Conservation (phyloP, 192 early-diverging fungal species). For the Backusella parvicylindrica region DNA sequence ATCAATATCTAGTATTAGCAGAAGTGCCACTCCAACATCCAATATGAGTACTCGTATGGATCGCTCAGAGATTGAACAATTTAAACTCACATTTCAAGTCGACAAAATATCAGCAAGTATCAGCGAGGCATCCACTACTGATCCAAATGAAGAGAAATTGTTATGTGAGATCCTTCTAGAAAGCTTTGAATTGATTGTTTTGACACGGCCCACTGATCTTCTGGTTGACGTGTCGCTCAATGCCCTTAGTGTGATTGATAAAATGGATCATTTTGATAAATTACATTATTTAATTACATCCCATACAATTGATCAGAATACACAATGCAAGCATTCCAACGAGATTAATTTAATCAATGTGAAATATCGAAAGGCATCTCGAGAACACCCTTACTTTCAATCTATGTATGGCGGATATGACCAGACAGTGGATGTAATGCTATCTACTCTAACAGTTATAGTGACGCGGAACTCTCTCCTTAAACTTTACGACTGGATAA, state of each 20-base stretch:
- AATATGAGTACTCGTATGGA: not conserved
- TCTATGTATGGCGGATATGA: constrained; percentile 59
- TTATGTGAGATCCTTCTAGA: constrained; percentile 67
- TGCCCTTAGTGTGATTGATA: constrained; percentile 73
- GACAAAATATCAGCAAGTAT: constrained; percentile 61
- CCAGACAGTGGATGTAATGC: constrained; percentile 64
- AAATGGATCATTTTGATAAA: constrained; percentile 41
- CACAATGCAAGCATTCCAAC: constrained; percentile 20
- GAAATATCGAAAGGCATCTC: constrained; percentile 58
- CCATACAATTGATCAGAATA: constrained; percentile 29
- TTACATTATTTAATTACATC: constrained; percentile 59
- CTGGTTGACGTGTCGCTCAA: constrained; percentile 71
- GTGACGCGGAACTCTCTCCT: constrained; percentile 68
- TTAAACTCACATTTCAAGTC: constrained; percentile 59
- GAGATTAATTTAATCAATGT: constrained; percentile 49
- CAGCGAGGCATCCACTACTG: constrained; percentile 47
- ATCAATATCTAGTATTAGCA: not conserved
- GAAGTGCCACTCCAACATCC: not conserved
- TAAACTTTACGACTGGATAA: constrained; percentile 71
- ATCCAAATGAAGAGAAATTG: constrained; percentile 39
- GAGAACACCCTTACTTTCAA: constrained; percentile 54
- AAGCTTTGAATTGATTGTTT: constrained; percentile 65
- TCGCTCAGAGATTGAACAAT: constrained; percentile 13
- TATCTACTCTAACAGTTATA: constrained; percentile 63
- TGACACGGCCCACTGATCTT: constrained; percentile 67